Percentiles rank a stretch among this genome's conserved stretches.
phyloP scores from a whole-genome alignment of 2,329 filamentous ascomycete species.

The Aspergillus ochraceus region DNA sequence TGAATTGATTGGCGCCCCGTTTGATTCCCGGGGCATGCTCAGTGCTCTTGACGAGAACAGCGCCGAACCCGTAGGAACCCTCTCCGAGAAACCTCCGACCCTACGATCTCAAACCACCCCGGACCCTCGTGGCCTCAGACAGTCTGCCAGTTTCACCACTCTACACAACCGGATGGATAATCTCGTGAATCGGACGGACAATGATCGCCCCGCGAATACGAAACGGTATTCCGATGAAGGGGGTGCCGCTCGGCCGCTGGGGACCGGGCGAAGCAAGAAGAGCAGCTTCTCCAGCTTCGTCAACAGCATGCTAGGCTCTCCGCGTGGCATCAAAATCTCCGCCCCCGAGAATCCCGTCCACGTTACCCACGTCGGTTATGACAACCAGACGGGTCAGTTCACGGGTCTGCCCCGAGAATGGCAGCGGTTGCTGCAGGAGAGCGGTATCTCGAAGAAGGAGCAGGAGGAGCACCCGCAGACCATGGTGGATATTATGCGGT shows the following conservation, averaged over 20 bases:
- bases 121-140: slow-evolving; percentile 61
- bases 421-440: slow-evolving; percentile 93
- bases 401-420: slow-evolving; percentile 96
- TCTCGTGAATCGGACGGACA: slow-evolving; percentile 44
- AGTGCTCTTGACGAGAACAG: slow-evolving; percentile 44
- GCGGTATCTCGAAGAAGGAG: slow-evolving; percentile 93
- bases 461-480: slow-evolving; percentile 94
- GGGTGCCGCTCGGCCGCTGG: slow-evolving; percentile 60
- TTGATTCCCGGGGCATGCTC: slow-evolving; percentile 46
- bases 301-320: slow-evolving; percentile 79
- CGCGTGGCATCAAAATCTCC: slow-evolving; percentile 91
- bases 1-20: slow-evolving; percentile 47
- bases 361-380: slow-evolving; percentile 96
- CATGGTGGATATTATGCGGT: slow-evolving; percentile 91
- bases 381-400: slow-evolving; percentile 93
- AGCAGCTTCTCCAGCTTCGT: slow-evolving; percentile 85
- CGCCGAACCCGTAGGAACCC: slow-evolving; percentile 31
- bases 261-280: slow-evolving; percentile 71
- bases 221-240: slow-evolving; percentile 81
- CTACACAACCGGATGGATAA: slow-evolving; percentile 53
- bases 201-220: slow-evolving; percentile 54
- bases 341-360: slow-evolving; percentile 96
- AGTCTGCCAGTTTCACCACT: slow-evolving; percentile 65
- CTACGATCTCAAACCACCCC: slow-evolving; percentile 53
- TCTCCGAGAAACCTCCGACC: slow-evolving; percentile 44